A percentile compares a stretch with the other conserved stretches of the same genome.
Conservation (phyloP, 305 asterid genomes). For the Fraxinus sp. region DNA sequence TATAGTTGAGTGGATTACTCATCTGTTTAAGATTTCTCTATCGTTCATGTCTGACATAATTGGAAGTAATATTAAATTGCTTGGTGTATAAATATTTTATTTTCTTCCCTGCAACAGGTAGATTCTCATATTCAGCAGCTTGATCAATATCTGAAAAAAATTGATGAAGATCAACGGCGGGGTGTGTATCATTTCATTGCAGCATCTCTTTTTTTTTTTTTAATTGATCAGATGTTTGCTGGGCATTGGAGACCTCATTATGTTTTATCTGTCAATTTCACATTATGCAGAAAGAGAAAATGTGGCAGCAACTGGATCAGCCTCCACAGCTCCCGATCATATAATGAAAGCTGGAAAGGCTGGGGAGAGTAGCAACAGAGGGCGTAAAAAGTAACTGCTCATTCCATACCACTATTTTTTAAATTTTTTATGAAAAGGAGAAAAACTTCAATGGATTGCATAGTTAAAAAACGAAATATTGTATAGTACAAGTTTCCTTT, state of each 20-base stretch:
- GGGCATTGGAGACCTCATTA: background rate
- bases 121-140: slow-evolving; percentile 94
- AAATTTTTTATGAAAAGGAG: background rate
- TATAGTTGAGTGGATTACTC: background rate
- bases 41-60: background rate
- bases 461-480: background rate
- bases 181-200: slow-evolving; percentile 42
- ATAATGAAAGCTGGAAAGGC: slow-evolving; percentile 69
- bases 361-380: slow-evolving; percentile 82
- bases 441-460: background rate
- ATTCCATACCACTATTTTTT: slow-evolving; percentile 9
- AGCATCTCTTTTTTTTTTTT: slow-evolving; percentile 8
- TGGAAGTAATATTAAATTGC: background rate
- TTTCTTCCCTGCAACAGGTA: slow-evolving; percentile 46
- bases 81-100: slow-evolving; percentile 10
- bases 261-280: slow-evolving; percentile 17
- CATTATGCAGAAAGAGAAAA: slow-evolving; percentile 63
- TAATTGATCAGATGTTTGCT: background rate
- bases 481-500: background rate
- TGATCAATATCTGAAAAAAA: slow-evolving; percentile 81
- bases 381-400: slow-evolving; percentile 77
- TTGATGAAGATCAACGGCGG: slow-evolving; percentile 77
- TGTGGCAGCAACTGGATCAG: slow-evolving; percentile 47
- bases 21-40: slow-evolving; percentile 1
- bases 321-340: slow-evolving; percentile 51